Evolutionary conservation across 306 rosid species (phyloP), one percentile per base, ranked within the genome.

Genomic region (Datisca glomerata): DNA sequence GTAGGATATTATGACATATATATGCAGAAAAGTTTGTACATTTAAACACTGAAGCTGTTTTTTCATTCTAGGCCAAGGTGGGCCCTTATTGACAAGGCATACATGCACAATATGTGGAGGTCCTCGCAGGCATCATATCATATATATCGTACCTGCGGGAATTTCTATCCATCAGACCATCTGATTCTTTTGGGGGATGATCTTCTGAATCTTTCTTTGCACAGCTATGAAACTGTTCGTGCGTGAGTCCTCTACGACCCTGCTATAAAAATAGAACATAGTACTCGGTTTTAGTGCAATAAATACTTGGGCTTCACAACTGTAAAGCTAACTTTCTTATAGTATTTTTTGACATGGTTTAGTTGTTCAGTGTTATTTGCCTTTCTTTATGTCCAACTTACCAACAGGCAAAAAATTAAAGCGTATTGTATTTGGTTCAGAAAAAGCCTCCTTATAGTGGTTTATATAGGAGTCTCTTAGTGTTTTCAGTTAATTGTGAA

Each of bases 61-160:
- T 16, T 34, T 49, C n/a, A n/a, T 51, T 10, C 51, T 74, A 91
- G 98, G 66, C 98, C 98, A 4, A 79, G 98, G 72, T 91, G 98
- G 98, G 81, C 98, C 28, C 96, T 91, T 65, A 91, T 91, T 17
- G 98, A 91, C 68, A 91, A 91, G 69, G 92, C 98, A 58, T 84
- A 72, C 59, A 78, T 91, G 98, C 96, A 84, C 72, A 80, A 66
- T 80, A 84, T 89, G 1, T 91, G 98, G 98, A 84, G 98, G 69
- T 80, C 98, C 56, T 91, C 98, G 28, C 98, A 91, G 59, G 80
- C 96, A 41, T 67, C 96, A 29, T 91, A 91, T 67, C 92, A 91
- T 73, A 68, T 91, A 32, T 80, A 57, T 66, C 86, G 94, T 40
- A 71, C 71, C 8, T 65, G 66, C 56, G 86, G 84, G 63, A 80